Percentiles rank a stretch among this genome's conserved stretches.
Evolutionary conservation across 2,329 filamentous ascomycete genomes (phyloP).

Genomic region (Cylindrodendrum hubeiense): DNA sequence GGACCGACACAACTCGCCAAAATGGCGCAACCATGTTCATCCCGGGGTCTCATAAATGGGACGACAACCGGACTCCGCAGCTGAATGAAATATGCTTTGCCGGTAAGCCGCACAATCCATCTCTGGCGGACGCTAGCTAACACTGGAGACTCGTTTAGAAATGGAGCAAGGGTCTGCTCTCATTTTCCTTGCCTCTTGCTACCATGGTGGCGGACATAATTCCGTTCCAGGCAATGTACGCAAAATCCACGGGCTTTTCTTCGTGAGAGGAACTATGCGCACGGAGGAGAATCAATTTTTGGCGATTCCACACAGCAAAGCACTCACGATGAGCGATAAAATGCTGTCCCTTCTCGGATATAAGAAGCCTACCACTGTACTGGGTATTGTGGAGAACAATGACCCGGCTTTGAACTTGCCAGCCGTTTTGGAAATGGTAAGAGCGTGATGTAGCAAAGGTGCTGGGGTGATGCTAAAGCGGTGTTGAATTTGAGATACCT

Average conservation of each 20-base stretch:
- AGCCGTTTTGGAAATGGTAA: not conserved
- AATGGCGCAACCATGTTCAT: not conserved
- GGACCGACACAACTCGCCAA: not conserved
- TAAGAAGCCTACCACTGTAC: not conserved
- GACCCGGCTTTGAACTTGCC: not conserved
- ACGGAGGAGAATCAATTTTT: not conserved
- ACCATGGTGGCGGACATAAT: constrained; percentile 3
- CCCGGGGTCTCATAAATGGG: not conserved
- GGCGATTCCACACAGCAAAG: not conserved
- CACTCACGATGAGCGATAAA: not conserved
- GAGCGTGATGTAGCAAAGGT: not conserved
- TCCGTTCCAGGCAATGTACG: not conserved
- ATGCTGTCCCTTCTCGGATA: not conserved
- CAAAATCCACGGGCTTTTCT: not conserved
- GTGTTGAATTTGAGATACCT: too few relatives aligned
- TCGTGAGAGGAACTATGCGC: not conserved
- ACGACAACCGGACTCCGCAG: not conserved
- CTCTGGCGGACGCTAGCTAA: too few relatives aligned
- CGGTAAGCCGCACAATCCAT: not conserved
- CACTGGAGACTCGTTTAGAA: too few relatives aligned
- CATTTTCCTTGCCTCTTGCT: not conserved
- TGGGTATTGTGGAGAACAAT: constrained; percentile 5
- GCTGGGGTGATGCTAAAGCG: not conserved
- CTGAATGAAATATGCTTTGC: not conserved
- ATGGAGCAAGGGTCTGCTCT: constrained; percentile 2